Percentiles rank a stretch among this genome's conserved stretches.
These are phyloP conservation scores for Medicago lupulina DNA, from an alignment of 306 rosid species.

Conservation along the genomic window DNA sequence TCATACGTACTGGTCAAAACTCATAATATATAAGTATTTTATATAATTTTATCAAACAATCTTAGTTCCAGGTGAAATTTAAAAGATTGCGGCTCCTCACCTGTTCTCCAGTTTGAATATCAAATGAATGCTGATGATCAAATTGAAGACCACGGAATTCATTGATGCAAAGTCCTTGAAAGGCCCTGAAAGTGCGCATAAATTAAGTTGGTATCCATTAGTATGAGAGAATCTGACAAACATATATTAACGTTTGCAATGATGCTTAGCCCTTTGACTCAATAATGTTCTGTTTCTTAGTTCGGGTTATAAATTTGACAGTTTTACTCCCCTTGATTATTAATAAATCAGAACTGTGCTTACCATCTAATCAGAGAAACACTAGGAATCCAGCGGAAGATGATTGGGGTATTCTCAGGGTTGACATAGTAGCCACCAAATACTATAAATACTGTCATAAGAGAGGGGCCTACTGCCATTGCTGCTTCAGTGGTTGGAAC, in stretches of 20 bases:
- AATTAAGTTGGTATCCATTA: slow-evolving; percentile 36
- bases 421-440: slow-evolving; percentile 95
- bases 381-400: slow-evolving; percentile 95
- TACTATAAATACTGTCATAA: slow-evolving; percentile 89
- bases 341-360: slow-evolving; percentile 38
- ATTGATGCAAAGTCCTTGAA: slow-evolving; percentile 92
- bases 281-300: slow-evolving; percentile 15
- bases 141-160: slow-evolving; percentile 88
- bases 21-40: slow-evolving; percentile 11
- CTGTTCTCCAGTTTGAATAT: slow-evolving; percentile 91
- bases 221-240: slow-evolving; percentile 16
- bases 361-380: slow-evolving; percentile 93
- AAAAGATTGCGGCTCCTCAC: slow-evolving; percentile 45
- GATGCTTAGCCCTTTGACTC: slow-evolving; percentile 16
- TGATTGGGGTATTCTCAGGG: slow-evolving; percentile 84
- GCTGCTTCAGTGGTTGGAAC: slow-evolving; percentile 97
- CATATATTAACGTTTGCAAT: slow-evolving; percentile 21
- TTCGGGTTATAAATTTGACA: slow-evolving; percentile 20
- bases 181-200: slow-evolving; percentile 75
- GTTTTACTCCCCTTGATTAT: slow-evolving; percentile 28
- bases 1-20: background rate
- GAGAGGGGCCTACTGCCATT: slow-evolving; percentile 93
- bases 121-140: slow-evolving; percentile 83
- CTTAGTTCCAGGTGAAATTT: background rate
- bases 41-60: slow-evolving; percentile 25